Evolutionary conservation across 345 rosid species (phyloP).

Genomic region (Populus deltoides): DNA sequence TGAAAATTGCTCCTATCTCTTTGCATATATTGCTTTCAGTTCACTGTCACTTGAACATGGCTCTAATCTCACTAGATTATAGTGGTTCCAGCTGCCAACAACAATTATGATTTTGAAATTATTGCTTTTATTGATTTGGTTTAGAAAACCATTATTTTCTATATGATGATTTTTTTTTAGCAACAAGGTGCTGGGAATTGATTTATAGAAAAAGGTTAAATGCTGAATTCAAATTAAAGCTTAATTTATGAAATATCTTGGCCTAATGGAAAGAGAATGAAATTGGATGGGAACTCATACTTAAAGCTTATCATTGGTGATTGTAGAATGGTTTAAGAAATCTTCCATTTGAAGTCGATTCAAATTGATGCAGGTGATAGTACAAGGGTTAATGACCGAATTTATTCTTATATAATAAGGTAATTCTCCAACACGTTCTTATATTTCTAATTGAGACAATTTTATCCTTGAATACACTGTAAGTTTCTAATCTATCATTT

Average conservation of each 20-base stretch:
- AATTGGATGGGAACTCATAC: neutral
- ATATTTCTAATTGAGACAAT: no score
- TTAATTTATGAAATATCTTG: neutral
- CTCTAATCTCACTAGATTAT: neutral
- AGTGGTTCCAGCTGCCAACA: neutral
- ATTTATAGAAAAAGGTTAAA: neutral
- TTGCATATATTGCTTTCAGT: neutral
- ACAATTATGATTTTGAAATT: no score
- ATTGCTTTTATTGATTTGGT: neutral
- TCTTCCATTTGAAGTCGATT: neutral
- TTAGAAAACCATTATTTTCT: neutral
- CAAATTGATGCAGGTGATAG: neutral
- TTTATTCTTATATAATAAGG: no score
- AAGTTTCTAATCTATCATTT: no score
- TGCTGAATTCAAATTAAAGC: no score
- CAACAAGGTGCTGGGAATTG: neutral
- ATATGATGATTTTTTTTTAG: neutral
- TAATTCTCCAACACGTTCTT: no score
- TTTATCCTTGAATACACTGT: no score
- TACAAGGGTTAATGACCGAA: no score
- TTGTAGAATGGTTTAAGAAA: neutral
- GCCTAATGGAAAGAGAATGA: neutral
- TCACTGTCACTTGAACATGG: neutral
- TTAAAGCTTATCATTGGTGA: neutral
- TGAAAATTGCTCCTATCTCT: neutral